phyloP scores from a whole-genome alignment of 192 early-diverging fungal species.

The Oehlia diaphana region DNA sequence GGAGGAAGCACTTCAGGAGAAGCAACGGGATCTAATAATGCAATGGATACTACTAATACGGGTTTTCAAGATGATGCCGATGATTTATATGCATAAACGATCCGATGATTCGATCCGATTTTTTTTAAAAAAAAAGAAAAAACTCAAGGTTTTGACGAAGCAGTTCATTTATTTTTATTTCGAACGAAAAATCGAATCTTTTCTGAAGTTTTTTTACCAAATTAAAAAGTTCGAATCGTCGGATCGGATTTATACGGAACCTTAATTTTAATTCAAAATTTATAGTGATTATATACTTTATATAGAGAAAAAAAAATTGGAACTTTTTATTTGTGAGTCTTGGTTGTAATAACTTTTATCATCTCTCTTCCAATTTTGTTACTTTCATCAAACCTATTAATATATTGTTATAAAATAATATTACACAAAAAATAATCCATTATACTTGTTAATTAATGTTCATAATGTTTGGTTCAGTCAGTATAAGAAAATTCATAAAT shows the following conservation, averaged over 20 bases:
- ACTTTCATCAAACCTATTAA: slow-evolving; percentile 53
- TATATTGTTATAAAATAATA: background rate
- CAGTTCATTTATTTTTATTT: too few species aligned
- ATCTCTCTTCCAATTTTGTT: slow-evolving; percentile 56
- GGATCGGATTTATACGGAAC: too few species aligned
- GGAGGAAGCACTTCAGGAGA: slow-evolving; percentile 35
- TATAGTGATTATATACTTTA: background rate
- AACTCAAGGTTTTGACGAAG: too few species aligned
- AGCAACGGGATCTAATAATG: slow-evolving; percentile 29
- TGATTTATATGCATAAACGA: slow-evolving; percentile 65
- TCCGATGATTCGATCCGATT: too few species aligned
- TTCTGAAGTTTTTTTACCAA: too few species aligned
- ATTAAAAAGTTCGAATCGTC: too few species aligned
- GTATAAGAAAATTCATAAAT: background rate
- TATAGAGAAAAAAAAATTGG: background rate
- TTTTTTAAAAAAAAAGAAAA: too few species aligned
- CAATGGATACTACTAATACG: slow-evolving; percentile 41
- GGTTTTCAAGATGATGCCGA: slow-evolving; percentile 75
- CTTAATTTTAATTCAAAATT: slow-evolving; percentile 41
- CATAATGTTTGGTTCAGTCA: background rate
- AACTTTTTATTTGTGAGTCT: slow-evolving; percentile 31
- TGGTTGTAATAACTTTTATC: slow-evolving; percentile 58
- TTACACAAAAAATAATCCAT: background rate
- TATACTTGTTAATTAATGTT: background rate
- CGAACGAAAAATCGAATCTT: too few species aligned